Evolutionary conservation across 805 yeast genomes (phyloP).

Genomic region (Candida insectalens): DNA sequence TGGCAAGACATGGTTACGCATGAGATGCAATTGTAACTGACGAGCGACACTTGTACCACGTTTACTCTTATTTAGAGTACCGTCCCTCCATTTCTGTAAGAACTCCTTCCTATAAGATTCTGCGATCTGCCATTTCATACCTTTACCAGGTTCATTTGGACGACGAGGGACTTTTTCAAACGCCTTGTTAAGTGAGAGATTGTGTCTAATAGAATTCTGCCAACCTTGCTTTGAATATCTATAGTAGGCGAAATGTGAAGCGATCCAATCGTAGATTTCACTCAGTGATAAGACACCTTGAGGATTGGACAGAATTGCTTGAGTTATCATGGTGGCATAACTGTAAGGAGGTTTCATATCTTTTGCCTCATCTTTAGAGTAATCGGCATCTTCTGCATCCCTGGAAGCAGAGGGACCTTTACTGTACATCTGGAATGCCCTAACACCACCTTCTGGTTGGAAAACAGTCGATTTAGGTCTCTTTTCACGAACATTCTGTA

Average conservation of each 20-base stretch:
- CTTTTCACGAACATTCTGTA: slow-evolving; percentile 25
- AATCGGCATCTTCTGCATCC: slow-evolving; percentile 33
- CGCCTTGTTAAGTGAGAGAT: slow-evolving; percentile 85
- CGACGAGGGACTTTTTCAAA: slow-evolving; percentile 86
- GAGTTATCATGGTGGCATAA: slow-evolving; percentile 87
- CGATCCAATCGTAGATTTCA: slow-evolving; percentile 89
- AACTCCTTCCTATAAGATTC: slow-evolving; percentile 78
- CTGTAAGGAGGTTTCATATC: slow-evolving; percentile 79
- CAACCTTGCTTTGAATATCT: slow-evolving; percentile 84
- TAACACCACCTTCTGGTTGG: slow-evolving; percentile 15
- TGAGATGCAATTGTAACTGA: slow-evolving; percentile 67
- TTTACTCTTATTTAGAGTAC: slow-evolving; percentile 62
- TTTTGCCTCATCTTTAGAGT: slow-evolving; percentile 83
- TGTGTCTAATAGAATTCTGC: slow-evolving; percentile 97
- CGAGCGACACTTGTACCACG: slow-evolving; percentile 77
- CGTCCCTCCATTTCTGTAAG: slow-evolving; percentile 67
- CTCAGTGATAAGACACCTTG: slow-evolving; percentile 62
- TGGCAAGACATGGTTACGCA: slow-evolving; percentile 44
- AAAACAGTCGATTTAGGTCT: slow-evolving; percentile 13
- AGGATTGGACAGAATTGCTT: slow-evolving; percentile 82
- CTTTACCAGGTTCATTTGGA: slow-evolving; percentile 78
- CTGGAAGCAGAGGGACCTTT: slow-evolving; percentile 14
- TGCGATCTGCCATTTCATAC: slow-evolving; percentile 89
- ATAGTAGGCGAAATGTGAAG: slow-evolving; percentile 76
- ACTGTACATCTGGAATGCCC: slow-evolving; percentile 47